These are phyloP conservation scores for Colletotrichum tabaci DNA, from an alignment of 2,329 filamentous ascomycete species.

Conservation along the genomic window DNA sequence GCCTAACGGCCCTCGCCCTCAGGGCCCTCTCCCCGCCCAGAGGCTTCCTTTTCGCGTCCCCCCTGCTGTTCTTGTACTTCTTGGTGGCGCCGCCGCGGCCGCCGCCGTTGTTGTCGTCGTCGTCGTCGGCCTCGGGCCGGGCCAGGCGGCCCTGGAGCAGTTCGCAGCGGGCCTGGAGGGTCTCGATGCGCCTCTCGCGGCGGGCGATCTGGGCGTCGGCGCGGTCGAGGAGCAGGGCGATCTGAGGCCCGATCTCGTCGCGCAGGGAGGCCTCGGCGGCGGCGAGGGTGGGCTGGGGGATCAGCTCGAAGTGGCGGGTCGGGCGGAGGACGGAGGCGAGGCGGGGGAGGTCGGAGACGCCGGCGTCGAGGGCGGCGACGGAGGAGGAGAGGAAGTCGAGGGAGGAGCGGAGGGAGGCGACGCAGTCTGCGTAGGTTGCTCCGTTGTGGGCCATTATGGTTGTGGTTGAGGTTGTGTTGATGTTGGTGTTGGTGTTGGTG, in stretches of 20 bases:
- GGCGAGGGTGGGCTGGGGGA: constrained; percentile 86
- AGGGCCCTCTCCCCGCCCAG: constrained; percentile 70
- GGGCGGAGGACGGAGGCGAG: constrained; percentile 64
- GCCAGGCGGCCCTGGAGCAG: constrained; percentile 80
- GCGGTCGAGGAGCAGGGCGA: constrained; percentile 82
- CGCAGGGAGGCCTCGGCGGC: constrained; percentile 87
- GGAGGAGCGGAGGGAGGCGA: constrained; percentile 72
- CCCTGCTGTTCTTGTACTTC: constrained; percentile 45
- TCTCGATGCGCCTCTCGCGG: constrained; percentile 85
- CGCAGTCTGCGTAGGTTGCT: constrained; percentile 68
- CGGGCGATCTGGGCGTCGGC: constrained; percentile 89
- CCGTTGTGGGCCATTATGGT: constrained; percentile 25
- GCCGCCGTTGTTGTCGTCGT: constrained; percentile 26
- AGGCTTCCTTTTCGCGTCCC: constrained; percentile 45
- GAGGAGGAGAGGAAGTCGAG: constrained; percentile 74
- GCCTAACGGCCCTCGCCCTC: constrained; percentile 73
- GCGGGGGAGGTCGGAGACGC: constrained; percentile 72
- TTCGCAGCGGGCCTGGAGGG: constrained; percentile 85
- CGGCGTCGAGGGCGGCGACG: constrained; percentile 69
- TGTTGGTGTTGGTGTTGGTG: neutral
- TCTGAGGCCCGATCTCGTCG: constrained; percentile 91
- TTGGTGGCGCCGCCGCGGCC: constrained; percentile 40
- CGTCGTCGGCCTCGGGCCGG: constrained; percentile 46
- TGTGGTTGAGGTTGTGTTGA: neutral
- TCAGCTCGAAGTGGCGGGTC: constrained; percentile 90